phyloP scores from a whole-genome alignment of 305 asterid genomes.

The Salvia sclarea region DNA sequence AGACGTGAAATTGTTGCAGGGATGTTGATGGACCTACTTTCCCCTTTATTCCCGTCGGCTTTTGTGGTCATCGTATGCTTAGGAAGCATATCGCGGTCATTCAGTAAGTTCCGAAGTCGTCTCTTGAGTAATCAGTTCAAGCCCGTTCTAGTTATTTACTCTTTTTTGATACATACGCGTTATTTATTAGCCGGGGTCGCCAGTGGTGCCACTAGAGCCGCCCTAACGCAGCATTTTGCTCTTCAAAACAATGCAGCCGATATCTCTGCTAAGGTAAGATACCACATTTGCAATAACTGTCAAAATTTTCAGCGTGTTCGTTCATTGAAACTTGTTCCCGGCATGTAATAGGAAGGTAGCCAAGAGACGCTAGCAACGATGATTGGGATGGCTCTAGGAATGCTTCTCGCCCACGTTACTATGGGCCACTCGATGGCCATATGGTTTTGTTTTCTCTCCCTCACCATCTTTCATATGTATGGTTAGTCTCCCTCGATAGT shows the following conservation, averaged over 20 bases:
- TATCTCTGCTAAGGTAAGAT: slow-evolving; percentile 89
- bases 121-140: neutral
- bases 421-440: slow-evolving; percentile 74
- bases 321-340: slow-evolving; percentile 15
- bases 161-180: slow-evolving; percentile 28
- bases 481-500: slow-evolving; percentile 69
- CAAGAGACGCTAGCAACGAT: slow-evolving; percentile 98
- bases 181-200: slow-evolving; percentile 86
- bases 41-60: slow-evolving; percentile 91
- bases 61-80: slow-evolving; percentile 79
- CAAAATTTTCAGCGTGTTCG: neutral
- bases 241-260: slow-evolving; percentile 98
- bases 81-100: slow-evolving; percentile 96
- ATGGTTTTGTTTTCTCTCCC: slow-evolving; percentile 92
- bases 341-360: slow-evolving; percentile 84
- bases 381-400: slow-evolving; percentile 97
- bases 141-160: slow-evolving; percentile 20
- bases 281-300: neutral
- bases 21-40: slow-evolving; percentile 97
- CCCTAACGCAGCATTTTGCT: slow-evolving; percentile 94
- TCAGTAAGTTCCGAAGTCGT: slow-evolving; percentile 65
- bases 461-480: slow-evolving; percentile 97
- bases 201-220: slow-evolving; percentile 99
- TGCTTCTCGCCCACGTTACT: slow-evolving; percentile 84
- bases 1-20: slow-evolving; percentile 55